These are phyloP conservation scores for Arabis alpina DNA, from an alignment of 345 rosid species.

Conservation along the genomic window DNA sequence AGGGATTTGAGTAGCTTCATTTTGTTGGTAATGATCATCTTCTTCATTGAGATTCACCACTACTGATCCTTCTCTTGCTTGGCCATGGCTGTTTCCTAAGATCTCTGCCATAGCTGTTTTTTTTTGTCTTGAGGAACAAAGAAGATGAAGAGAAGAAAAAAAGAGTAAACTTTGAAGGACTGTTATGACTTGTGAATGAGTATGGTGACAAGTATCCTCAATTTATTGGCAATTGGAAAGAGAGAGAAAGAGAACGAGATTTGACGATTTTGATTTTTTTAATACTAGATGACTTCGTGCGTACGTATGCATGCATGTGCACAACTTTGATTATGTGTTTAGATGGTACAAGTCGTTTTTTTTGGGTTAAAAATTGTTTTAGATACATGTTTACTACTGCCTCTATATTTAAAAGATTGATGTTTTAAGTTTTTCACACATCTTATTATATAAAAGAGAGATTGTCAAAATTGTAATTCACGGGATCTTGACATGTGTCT, in stretches of 20 bases:
- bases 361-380: too few relatives aligned
- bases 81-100: slow-evolving; percentile 31
- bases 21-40: slow-evolving; percentile 32
- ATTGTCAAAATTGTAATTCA: too few relatives aligned
- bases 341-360: too few relatives aligned
- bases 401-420: too few relatives aligned
- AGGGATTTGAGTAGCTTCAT: slow-evolving; percentile 6
- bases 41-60: slow-evolving; percentile 57
- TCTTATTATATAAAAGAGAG: too few relatives aligned
- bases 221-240: slow-evolving; percentile 38
- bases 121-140: background rate
- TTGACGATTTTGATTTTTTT: slow-evolving; percentile 6
- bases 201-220: slow-evolving; percentile 34
- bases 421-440: too few relatives aligned
- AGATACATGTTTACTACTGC: too few relatives aligned
- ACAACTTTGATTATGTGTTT: too few relatives aligned
- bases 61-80: slow-evolving; percentile 48
- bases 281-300: too few relatives aligned
- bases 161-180: background rate
- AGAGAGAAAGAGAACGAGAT: slow-evolving; percentile 8
- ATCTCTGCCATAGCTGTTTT: slow-evolving; percentile 56
- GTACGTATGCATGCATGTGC: too few relatives aligned
- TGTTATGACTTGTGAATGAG: slow-evolving; percentile 35
- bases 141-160: background rate
- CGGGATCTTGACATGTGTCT: too few relatives aligned